These are phyloP conservation scores for Anastatica hierochuntica DNA, from an alignment of 345 rosid species.

Conservation along the genomic window DNA sequence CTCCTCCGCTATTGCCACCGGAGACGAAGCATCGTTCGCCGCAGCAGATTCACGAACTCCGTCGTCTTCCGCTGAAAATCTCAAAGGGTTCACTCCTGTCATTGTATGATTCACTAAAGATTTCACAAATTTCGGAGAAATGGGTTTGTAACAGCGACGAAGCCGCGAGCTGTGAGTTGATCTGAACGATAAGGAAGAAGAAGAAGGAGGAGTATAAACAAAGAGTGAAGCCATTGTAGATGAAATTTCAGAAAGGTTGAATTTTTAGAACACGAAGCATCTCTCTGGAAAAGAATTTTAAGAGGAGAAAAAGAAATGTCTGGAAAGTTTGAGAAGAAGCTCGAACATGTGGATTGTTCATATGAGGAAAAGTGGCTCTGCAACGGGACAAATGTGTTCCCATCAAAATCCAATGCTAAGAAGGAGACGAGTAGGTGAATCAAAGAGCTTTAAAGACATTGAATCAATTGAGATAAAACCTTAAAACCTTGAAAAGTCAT, in stretches of 20 bases:
- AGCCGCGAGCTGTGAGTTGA: background rate
- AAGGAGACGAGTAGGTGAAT: background rate
- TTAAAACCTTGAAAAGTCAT: constrained; percentile 11
- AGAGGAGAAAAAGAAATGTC: constrained; percentile 14
- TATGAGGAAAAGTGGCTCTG: background rate
- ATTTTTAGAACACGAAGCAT: background rate
- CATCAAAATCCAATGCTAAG: too few relatives aligned
- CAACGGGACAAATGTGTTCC: constrained; percentile 11
- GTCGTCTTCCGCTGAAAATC: constrained; percentile 37
- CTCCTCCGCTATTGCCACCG: constrained; percentile 38
- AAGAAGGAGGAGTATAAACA: constrained; percentile 16
- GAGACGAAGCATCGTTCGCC: constrained; percentile 27
- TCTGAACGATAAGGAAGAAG: constrained; percentile 9
- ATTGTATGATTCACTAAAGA: background rate
- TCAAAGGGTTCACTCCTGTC: constrained; percentile 14
- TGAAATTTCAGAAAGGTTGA: too few relatives aligned
- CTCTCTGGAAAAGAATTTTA: too few relatives aligned
- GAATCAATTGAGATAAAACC: constrained; percentile 10
- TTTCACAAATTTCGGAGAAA: background rate
- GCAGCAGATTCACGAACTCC: constrained; percentile 21
- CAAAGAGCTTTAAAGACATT: background rate
- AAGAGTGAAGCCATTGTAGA: constrained; percentile 28
- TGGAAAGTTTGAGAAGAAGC: constrained; percentile 43
- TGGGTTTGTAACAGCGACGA: constrained; percentile 5
- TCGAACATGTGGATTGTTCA: constrained; percentile 21